These are phyloP conservation scores for Wickerhamomyces canadensis DNA, from an alignment of 805 yeast genomes.

Conservation along the genomic window DNA sequence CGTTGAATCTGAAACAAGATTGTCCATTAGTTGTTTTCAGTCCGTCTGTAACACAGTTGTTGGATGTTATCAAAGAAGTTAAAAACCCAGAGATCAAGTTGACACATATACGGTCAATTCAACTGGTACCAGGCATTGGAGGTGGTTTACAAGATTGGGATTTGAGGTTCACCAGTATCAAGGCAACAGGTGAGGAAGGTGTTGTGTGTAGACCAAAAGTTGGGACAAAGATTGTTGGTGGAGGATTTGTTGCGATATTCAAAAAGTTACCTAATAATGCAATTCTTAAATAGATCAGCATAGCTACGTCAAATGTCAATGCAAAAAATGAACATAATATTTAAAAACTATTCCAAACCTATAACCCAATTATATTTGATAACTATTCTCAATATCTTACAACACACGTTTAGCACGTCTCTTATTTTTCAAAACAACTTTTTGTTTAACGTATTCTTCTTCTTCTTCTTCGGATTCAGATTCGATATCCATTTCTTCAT, in stretches of 20 bases:
- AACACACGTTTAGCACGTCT: constrained; percentile 24
- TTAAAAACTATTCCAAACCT: not conserved
- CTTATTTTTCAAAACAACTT: constrained; percentile 28
- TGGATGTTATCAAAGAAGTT: constrained; percentile 32
- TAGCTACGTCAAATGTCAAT: no score
- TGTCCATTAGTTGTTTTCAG: constrained; percentile 40
- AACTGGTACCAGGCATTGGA: constrained; percentile 42
- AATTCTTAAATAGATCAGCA: no score
- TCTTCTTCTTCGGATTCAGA: constrained; percentile 41
- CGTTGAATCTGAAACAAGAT: constrained; percentile 32
- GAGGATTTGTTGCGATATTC: constrained; percentile 45
- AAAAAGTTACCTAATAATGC: constrained; percentile 26
- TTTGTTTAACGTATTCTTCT: constrained; percentile 42
- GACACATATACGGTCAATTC: constrained; percentile 34
- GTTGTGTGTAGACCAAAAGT: constrained; percentile 47
- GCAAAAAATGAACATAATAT: not conserved
- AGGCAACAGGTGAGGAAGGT: constrained; percentile 34
- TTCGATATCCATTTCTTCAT: constrained; percentile 57
- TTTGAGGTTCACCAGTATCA: constrained; percentile 32
- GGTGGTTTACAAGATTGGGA: constrained; percentile 52
- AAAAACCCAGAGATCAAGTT: constrained; percentile 29
- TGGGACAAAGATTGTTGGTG: constrained; percentile 41
- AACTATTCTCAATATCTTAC: constrained; percentile 2
- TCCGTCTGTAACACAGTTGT: constrained; percentile 44
- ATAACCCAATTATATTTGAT: not conserved